Evolutionary conservation across 495 filamentous ascomycete species (phyloP), one percentile per base, ranked within the genome.

Genomic region (Sporormia fimetaria): DNA sequence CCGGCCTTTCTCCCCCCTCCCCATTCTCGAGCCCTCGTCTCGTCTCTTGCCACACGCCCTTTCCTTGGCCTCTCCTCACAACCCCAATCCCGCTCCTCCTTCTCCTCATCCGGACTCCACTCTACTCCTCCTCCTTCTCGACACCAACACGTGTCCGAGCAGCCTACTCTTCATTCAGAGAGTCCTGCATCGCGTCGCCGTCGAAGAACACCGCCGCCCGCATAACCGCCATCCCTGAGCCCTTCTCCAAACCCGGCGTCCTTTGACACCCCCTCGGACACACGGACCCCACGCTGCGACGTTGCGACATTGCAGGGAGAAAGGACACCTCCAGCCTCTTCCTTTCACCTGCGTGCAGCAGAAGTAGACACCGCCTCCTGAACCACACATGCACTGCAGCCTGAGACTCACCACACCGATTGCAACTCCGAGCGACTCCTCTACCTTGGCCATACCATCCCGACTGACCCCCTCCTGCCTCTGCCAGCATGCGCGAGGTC

Each of bases 401-500:
- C n/a, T n/a, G n/a, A n/a, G n/a, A 42, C 12, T 42, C 33, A 42
- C 36, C 42, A 42, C 37, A 25, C 29, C 14, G 20, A n/a, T n/a
- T n/a, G n/a, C n/a, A n/a, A n/a, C n/a, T n/a, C n/a, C n/a, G n/a
- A n/a, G n/a, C n/a, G n/a, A n/a, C n/a, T n/a, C n/a, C n/a, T n/a
- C n/a, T n/a, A n/a, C n/a, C n/a, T n/a, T n/a, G n/a, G n/a, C n/a
- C 37, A 8, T 24, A 8, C 34, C 12, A 33, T 33, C 37, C 20
- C 25, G 34, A 18, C 14, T 26, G 21, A 21, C 20, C 21, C 18
- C 11, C 16, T 12, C 11, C 24, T 16, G 12, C 16, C 23, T 11
- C 28, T 22, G 37, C 48, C 22, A 21, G 8, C 50, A 96, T 98
- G 90, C 83, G 90, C 64, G 90, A 98, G 75, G 86, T 94, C 68